Percentiles rank a stretch among this genome's conserved stretches.
These are phyloP conservation scores for Chaetomium olivaceum DNA, from an alignment of 2,329 filamentous ascomycete species.

Conservation along the genomic window DNA sequence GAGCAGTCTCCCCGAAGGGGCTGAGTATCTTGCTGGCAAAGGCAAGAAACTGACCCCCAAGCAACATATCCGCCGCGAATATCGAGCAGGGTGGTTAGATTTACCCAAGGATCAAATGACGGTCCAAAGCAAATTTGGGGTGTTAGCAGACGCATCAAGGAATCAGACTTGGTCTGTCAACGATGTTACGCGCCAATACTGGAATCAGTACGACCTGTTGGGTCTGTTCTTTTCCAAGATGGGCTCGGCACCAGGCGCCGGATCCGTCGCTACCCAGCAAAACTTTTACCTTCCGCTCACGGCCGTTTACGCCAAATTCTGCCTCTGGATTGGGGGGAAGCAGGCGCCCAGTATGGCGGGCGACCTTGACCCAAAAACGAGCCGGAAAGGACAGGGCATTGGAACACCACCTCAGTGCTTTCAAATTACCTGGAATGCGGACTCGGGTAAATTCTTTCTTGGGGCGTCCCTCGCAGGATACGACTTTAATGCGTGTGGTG, in stretches of 20 bases:
- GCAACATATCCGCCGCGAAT: background rate
- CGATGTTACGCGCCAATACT: background rate
- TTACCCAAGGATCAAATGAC: too few relatives aligned
- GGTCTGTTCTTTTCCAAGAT: slow-evolving; percentile 7
- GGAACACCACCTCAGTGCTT: background rate
- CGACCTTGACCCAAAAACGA: background rate
- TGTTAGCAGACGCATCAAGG: background rate
- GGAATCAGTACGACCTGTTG: background rate
- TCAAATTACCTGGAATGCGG: background rate
- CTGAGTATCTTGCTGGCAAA: background rate
- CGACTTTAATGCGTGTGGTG: background rate
- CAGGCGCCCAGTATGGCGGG: background rate
- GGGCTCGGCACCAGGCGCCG: background rate
- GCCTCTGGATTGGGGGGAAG: background rate
- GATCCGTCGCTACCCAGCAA: background rate
- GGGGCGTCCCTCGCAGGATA: background rate
- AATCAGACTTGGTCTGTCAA: background rate
- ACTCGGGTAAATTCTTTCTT: background rate
- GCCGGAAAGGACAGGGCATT: background rate
- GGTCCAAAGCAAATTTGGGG: background rate
- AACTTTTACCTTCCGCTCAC: background rate
- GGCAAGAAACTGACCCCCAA: background rate
- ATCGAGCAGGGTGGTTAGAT: background rate
- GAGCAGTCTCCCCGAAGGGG: background rate
- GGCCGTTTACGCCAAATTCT: slow-evolving; percentile 2